phyloP scores from a whole-genome alignment of 257 asterid genomes.

The Salvia hispanica region DNA sequence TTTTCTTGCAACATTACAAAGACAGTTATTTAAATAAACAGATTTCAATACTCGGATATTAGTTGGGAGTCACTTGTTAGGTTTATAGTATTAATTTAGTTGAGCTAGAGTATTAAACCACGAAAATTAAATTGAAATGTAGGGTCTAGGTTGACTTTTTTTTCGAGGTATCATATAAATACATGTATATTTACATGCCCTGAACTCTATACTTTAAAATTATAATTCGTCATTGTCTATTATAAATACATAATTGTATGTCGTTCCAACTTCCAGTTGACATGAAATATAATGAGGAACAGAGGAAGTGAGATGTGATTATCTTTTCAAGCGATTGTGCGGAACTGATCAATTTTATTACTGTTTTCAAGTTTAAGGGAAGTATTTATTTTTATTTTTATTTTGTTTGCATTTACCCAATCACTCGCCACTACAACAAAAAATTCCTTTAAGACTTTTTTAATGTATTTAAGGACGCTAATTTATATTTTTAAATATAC shows the following conservation, averaged over 20 bases:
- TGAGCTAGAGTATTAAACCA: conserved; percentile 22
- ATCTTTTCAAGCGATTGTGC: not conserved
- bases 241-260: conserved; percentile 14
- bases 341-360: not conserved
- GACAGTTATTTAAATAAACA: not conserved
- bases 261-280: conserved; percentile 33
- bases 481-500: too few relatives aligned
- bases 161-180: not conserved
- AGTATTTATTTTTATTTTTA: too few relatives aligned
- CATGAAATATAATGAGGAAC: conserved; percentile 22
- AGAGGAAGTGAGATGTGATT: not conserved
- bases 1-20: not conserved
- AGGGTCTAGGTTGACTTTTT: conserved; percentile 25
- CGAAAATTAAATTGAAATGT: conserved; percentile 22
- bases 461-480: too few relatives aligned
- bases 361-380: not conserved
- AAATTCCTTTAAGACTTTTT: too few relatives aligned
- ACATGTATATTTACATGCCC: too few relatives aligned
- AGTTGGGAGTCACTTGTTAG: conserved; percentile 28
- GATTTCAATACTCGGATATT: conserved; percentile 19
- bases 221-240: not conserved
- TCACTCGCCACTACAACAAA: too few relatives aligned
- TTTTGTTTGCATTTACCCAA: too few relatives aligned
- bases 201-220: not conserved
- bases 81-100: conserved; percentile 27